Evolutionary conservation across 2,329 filamentous ascomycete species (phyloP).

Genomic region (Pyrenochaeta sp.): DNA sequence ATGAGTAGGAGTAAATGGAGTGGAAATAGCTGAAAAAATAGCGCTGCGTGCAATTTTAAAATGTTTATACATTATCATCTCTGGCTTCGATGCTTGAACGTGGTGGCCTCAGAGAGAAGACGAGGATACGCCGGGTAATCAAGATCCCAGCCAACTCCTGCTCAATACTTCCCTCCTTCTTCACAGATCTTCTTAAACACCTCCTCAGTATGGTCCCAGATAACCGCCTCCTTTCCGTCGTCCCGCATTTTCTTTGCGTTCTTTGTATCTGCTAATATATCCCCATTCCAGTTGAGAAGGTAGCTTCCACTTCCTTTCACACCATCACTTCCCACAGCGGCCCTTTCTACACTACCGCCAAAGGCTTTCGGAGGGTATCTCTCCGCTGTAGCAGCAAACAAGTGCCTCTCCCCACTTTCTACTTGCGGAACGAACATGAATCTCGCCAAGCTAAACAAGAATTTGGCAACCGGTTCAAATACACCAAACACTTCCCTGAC

Average conservation of each 20-base stretch:
- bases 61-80: neutral
- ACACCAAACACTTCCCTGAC: slow-evolving; percentile 17
- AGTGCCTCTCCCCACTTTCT: slow-evolving; percentile 47
- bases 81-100: neutral
- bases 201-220: slow-evolving; percentile 44
- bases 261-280: slow-evolving; percentile 25
- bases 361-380: slow-evolving; percentile 27
- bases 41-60: neutral
- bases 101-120: neutral
- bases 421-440: slow-evolving; percentile 27
- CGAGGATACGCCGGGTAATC: too few species aligned
- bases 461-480: slow-evolving; percentile 9
- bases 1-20: neutral
- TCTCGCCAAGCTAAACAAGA: slow-evolving; percentile 14
- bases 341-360: slow-evolving; percentile 12
- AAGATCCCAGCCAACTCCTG: too few species aligned
- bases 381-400: slow-evolving; percentile 40
- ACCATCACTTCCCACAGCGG: slow-evolving; percentile 31
- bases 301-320: slow-evolving; percentile 38
- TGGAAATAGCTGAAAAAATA: neutral
- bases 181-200: slow-evolving; percentile 40
- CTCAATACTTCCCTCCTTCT: slow-evolving; percentile 28
- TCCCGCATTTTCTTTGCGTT: slow-evolving; percentile 26
- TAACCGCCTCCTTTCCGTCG: slow-evolving; percentile 33
- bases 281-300: slow-evolving; percentile 34